Evolutionary conservation across 2,329 filamentous ascomycete species (phyloP).

Genomic region (Bipolaris sorokiniana): DNA sequence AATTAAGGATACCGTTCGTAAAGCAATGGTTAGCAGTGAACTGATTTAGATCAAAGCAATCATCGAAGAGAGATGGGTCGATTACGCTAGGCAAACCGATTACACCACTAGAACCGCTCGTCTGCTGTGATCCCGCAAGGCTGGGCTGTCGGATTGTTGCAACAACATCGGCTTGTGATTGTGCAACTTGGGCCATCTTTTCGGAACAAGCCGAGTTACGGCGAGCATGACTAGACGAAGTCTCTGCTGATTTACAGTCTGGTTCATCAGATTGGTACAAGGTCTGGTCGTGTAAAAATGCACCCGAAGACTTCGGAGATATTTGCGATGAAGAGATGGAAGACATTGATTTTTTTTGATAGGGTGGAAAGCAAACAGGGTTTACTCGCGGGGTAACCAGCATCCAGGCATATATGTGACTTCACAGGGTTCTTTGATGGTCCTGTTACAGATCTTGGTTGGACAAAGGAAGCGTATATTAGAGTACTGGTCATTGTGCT

Average conservation of each 20-base stretch:
- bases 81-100: constrained; percentile 13
- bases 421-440: constrained; percentile 27
- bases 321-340: constrained; percentile 2
- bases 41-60: constrained; percentile 5
- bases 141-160: constrained; percentile 2
- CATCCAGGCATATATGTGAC: constrained; percentile 24
- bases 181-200: not conserved
- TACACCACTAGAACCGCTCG: constrained; percentile 8
- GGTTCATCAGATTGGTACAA: not conserved
- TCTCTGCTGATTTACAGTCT: not conserved
- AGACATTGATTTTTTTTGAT: constrained; percentile 11
- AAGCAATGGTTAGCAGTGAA: not conserved
- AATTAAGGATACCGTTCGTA: not conserved
- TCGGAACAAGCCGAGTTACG: not conserved
- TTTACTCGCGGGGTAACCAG: constrained; percentile 11
- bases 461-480: constrained; percentile 26
- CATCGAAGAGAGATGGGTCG: constrained; percentile 6
- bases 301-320: constrained; percentile 1
- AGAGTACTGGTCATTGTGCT: constrained; percentile 21
- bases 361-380: constrained; percentile 1
- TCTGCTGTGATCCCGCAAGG: constrained; percentile 9
- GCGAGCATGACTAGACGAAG: not conserved
- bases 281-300: not conserved
- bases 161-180: constrained; percentile 5
- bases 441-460: constrained; percentile 16